Conservation (phyloP, 169 alveolate species). For the Toxoplasma gondii region DNA sequence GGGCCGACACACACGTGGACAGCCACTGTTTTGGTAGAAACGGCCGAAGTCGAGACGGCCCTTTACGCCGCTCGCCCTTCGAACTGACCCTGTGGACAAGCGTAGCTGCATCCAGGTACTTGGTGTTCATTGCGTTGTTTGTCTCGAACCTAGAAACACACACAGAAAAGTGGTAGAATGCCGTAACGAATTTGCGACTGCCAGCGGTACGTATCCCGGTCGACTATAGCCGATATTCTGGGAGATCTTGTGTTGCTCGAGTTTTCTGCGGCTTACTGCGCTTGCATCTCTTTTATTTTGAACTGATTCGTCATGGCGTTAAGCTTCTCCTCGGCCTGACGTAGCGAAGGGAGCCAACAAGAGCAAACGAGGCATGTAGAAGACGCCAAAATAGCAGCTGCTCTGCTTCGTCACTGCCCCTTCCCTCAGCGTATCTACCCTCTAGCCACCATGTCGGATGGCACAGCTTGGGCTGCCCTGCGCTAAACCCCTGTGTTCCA, state of each 20-base stretch:
- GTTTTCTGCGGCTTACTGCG: not conserved
- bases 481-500: not conserved
- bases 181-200: not conserved
- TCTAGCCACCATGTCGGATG: not conserved
- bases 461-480: not conserved
- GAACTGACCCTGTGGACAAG: not conserved
- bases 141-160: not conserved
- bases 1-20: not conserved
- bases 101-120: not conserved
- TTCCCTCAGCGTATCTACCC: not conserved
- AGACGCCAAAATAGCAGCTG: not conserved
- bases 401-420: too few species aligned
- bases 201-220: not conserved
- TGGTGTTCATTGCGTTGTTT: not conserved
- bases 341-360: not conserved
- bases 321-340: not conserved
- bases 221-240: not conserved
- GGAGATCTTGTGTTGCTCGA: not conserved
- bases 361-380: not conserved
- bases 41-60: not conserved
- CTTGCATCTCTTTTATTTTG: not conserved
- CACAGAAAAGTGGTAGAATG: not conserved
- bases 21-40: not conserved
- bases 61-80: not conserved
- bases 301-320: not conserved